These are phyloP conservation scores for Limonium bicolor DNA, from an alignment of 148 eudicot genomes.

Conservation along the genomic window DNA sequence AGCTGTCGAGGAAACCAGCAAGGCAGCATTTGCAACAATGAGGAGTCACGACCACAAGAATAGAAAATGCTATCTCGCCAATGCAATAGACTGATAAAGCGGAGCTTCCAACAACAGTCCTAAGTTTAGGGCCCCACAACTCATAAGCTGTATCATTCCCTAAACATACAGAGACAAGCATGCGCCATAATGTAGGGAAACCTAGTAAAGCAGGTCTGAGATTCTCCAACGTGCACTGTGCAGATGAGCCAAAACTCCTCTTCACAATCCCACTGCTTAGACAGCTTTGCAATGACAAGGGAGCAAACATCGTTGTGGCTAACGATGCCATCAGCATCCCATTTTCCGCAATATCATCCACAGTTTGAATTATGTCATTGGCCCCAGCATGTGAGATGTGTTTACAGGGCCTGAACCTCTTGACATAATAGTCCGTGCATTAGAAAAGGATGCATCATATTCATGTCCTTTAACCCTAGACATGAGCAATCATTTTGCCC, in stretches of 20 bases:
- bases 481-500: slow-evolving; percentile 90
- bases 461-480: slow-evolving; percentile 78
- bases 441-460: slow-evolving; percentile 87
- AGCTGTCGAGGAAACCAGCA: slow-evolving; percentile 83
- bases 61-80: slow-evolving; percentile 79
- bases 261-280: slow-evolving; percentile 78
- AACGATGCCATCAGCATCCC: slow-evolving; percentile 90
- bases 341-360: slow-evolving; percentile 94
- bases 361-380: slow-evolving; percentile 58
- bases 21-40: slow-evolving; percentile 90
- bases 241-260: slow-evolving; percentile 48
- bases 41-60: slow-evolving; percentile 81
- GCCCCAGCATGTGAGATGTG: slow-evolving; percentile 36
- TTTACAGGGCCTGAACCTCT: slow-evolving; percentile 31
- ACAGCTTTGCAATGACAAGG: slow-evolving; percentile 74
- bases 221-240: slow-evolving; percentile 94
- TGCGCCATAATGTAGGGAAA: slow-evolving; percentile 81
- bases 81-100: slow-evolving; percentile 64
- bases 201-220: slow-evolving; percentile 78
- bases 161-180: slow-evolving; percentile 69
- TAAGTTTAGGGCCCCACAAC: slow-evolving; percentile 34
- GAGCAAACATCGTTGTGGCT: slow-evolving; percentile 86
- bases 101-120: slow-evolving; percentile 37
- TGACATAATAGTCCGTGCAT: slow-evolving; percentile 71
- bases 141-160: slow-evolving; percentile 57